Conservation (phyloP, 345 rosid genomes). For the Sonneratia caseolaris region DNA sequence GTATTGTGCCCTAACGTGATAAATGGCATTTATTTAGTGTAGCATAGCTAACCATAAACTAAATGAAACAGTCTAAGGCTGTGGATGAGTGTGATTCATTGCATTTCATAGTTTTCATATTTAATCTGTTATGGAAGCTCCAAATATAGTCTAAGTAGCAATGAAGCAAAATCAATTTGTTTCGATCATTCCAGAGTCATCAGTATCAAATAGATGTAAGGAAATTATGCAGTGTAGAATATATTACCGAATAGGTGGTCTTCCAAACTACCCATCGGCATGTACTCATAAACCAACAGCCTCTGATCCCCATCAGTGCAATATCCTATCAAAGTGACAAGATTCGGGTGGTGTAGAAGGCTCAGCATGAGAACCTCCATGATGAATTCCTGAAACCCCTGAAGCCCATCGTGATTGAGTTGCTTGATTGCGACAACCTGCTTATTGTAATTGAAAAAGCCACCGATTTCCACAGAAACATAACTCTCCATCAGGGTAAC, state of each 20-base stretch:
- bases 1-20: background rate
- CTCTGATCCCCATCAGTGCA: conserved; percentile 96
- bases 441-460: conserved; percentile 7
- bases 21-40: background rate
- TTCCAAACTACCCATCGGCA: conserved; percentile 94
- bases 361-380: conserved; percentile 98
- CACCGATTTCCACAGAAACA: no score
- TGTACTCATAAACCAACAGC: conserved; percentile 85
- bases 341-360: conserved; percentile 73
- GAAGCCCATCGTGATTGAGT: conserved; percentile 79
- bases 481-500: no score
- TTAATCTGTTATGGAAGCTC: background rate
- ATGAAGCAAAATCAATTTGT: no score
- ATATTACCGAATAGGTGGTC: conserved; percentile 78
- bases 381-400: conserved; percentile 83
- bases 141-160: background rate
- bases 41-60: background rate
- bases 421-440: conserved; percentile 94
- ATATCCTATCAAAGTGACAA: conserved; percentile 87
- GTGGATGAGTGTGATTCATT: background rate
- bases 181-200: background rate
- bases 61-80: background rate
- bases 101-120: background rate
- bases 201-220: background rate
- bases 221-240: conserved; percentile 1